A percentile compares a stretch with the other conserved stretches of the same genome.
Conservation (phyloP, 495 filamentous ascomycete species). For the Penicillium silybi region DNA sequence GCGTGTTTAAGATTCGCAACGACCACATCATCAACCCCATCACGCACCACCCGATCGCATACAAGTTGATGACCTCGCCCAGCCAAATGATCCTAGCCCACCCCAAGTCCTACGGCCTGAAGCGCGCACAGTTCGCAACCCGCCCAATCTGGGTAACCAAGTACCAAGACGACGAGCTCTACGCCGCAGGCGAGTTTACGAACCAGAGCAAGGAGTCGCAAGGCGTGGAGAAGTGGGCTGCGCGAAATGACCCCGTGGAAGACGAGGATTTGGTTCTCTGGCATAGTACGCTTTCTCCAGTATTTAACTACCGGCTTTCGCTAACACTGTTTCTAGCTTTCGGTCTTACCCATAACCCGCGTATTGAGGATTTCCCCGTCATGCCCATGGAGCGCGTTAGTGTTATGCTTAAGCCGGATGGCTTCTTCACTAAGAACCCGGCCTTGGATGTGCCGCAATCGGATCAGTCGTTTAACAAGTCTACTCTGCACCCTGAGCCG, state of each 20-base stretch:
- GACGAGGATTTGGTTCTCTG: slow-evolving; percentile 42
- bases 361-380: slow-evolving; percentile 62
- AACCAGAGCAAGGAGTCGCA: slow-evolving; percentile 71
- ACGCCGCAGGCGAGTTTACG: slow-evolving; percentile 78
- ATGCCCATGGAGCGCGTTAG: slow-evolving; percentile 53
- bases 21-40: slow-evolving; percentile 60
- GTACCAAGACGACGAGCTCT: slow-evolving; percentile 77
- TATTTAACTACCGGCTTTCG: not conserved
- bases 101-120: slow-evolving; percentile 62
- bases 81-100: slow-evolving; percentile 79
- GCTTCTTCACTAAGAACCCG: slow-evolving; percentile 75
- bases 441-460: slow-evolving; percentile 61
- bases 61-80: slow-evolving; percentile 68
- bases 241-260: slow-evolving; percentile 46
- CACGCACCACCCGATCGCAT: slow-evolving; percentile 72
- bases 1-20: slow-evolving; percentile 82
- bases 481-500: slow-evolving; percentile 35
- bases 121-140: slow-evolving; percentile 78
- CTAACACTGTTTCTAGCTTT: slow-evolving; percentile 39
- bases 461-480: slow-evolving; percentile 36
- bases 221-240: slow-evolving; percentile 39
- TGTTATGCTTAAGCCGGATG: slow-evolving; percentile 64
- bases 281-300: slow-evolving; percentile 34
- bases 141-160: slow-evolving; percentile 79
- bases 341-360: slow-evolving; percentile 57